Base-by-base conservation (phyloP, 75 land plant genomes). In the Sequoiadendron giganteum region DNA sequence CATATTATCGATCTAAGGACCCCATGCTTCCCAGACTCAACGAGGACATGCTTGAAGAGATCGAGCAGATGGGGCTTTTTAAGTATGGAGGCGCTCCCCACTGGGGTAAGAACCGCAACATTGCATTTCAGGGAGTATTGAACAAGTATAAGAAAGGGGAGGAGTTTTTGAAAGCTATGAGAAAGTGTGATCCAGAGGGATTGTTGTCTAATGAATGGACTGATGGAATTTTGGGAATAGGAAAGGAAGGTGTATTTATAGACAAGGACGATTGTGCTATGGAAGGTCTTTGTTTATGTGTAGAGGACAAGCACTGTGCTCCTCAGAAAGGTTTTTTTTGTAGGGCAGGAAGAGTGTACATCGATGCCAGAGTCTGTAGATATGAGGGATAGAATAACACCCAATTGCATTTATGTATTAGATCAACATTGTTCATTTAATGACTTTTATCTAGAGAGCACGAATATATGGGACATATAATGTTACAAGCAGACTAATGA, bases 41-140 rank as follows among this genome's bases (percentile, higher is more conserved):
- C 38, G 92, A 95, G 76, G 98, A 95, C 85, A 89, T 97, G 42
- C 65, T 91, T 11, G 96, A 97, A 61, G 98, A 97, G 89, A 70
- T 97, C 0, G 98, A 97, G 87, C 98, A 97, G 88, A 91, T 97
- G 82, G 94, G 86, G 21, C 3, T 95, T 25, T 91, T 92, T 91
- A 97, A 97, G 90, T 93, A 97, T 70, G 93, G 90, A 10, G 97
- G 86, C 0, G 68, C 91, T 25, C 98, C 98, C 32, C 98, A 97
- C 47, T 97, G 98, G 98, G 98, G 94, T 8, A 97, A 97, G 90
- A 97, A 95, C 86, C 47, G 95, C n/a, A 91, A 93, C 76, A 47
- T 93, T 25, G 95, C 94, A 18, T 97, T 95, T 47, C 79, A 86
- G 0, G 93, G 92, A 2, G 93, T 86, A 0, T 86, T 90, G 36